Percentiles rank a stretch among this genome's conserved stretches.
Evolutionary conservation across 2,329 filamentous ascomycete genomes (phyloP).

Genomic region (Teratosphaeria zuluensis): DNA sequence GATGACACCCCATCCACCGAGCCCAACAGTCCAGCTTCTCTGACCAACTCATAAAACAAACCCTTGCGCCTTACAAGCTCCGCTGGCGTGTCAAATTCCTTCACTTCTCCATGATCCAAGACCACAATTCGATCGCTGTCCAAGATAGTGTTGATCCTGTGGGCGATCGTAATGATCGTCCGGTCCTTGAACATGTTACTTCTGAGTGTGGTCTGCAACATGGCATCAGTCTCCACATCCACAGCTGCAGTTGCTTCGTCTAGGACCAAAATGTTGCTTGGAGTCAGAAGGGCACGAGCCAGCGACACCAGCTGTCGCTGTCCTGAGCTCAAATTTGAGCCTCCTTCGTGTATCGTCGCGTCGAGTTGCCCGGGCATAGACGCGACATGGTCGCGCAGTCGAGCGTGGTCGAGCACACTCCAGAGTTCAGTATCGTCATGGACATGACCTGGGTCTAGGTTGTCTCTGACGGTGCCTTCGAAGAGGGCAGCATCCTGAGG

Average conservation of each 20-base stretch:
- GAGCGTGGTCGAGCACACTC: conserved; percentile 76
- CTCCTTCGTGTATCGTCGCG: conserved; percentile 85
- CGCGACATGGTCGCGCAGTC: conserved; percentile 80
- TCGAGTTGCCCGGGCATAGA: conserved; percentile 85
- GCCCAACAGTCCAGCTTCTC: conserved; percentile 70
- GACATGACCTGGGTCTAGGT: conserved; percentile 86
- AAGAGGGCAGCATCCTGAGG: conserved; percentile 96
- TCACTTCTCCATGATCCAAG: conserved; percentile 78
- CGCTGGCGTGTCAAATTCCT: conserved; percentile 82
- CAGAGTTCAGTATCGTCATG: conserved; percentile 96
- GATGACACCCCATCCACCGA: conserved; percentile 15
- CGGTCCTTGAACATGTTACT: conserved; percentile 70
- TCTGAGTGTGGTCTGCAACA: conserved; percentile 54
- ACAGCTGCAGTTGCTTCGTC: conserved; percentile 87
- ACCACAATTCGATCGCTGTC: conserved; percentile 84
- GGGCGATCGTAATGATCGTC: conserved; percentile 76
- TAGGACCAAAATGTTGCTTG: conserved; percentile 91
- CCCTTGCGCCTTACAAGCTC: conserved; percentile 67
- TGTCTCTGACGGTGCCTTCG: conserved; percentile 85
- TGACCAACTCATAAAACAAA: conserved; percentile 81
- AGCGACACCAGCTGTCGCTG: conserved; percentile 91
- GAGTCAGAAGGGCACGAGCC: conserved; percentile 84
- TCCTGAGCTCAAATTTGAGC: conserved; percentile 89
- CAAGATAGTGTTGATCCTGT: conserved; percentile 81
- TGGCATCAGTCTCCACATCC: conserved; percentile 57